These are phyloP conservation scores for Lichtheimia hyalospora DNA, from an alignment of 371 early-diverging fungal genomes.

Conservation along the genomic window DNA sequence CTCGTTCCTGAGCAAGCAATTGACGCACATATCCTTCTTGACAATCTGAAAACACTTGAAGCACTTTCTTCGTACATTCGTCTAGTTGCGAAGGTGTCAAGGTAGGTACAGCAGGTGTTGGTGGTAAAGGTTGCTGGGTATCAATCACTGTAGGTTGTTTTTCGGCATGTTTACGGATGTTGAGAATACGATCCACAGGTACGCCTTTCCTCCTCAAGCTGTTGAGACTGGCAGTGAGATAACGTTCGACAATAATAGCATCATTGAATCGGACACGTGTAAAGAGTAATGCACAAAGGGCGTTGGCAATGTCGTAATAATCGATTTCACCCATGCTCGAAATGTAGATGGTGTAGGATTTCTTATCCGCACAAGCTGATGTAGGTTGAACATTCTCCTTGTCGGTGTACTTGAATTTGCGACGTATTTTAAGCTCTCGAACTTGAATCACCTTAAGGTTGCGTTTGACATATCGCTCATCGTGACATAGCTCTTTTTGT, in stretches of 20 bases:
- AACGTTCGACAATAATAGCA: constrained; percentile 62
- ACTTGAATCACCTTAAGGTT: constrained; percentile 57
- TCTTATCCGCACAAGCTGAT: constrained; percentile 64
- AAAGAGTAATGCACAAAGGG: constrained; percentile 60
- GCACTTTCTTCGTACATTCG: constrained; percentile 42
- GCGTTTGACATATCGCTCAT: constrained; percentile 52
- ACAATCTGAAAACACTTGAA: constrained; percentile 71
- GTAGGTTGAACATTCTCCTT: constrained; percentile 61
- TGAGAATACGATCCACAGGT: constrained; percentile 87
- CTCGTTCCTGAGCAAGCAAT: constrained; percentile 49
- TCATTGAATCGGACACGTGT: constrained; percentile 65
- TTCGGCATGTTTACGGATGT: constrained; percentile 45
- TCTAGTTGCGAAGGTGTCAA: constrained; percentile 31
- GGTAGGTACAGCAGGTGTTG: constrained; percentile 11
- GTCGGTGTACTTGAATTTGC: constrained; percentile 62
- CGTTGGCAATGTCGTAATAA: constrained; percentile 79
- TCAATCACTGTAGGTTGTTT: constrained; percentile 3
- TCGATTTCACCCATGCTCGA: constrained; percentile 64
- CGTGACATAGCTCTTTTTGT: constrained; percentile 47
- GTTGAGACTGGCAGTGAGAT: constrained; percentile 61
- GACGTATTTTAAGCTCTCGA: constrained; percentile 56
- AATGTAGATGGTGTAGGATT: constrained; percentile 62
- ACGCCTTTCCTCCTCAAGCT: constrained; percentile 76
- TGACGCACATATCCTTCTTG: constrained; percentile 63
- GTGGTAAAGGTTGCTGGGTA: constrained; percentile 7